Conservation (phyloP, 2,329 filamentous ascomycete species). For the Zasmidium angulare region DNA sequence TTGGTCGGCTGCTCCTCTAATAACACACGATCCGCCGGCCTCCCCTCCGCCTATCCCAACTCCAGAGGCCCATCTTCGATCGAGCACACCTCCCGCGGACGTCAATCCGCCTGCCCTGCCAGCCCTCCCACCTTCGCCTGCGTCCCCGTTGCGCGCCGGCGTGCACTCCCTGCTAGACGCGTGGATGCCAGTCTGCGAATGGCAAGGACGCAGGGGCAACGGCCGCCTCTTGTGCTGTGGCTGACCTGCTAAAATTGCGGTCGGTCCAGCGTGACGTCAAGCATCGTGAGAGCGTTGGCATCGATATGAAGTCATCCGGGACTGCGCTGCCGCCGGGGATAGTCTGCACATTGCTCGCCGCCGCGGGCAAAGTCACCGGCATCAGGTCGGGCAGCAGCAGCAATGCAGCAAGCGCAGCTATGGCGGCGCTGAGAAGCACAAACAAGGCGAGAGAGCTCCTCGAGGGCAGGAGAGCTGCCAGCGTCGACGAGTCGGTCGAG, state of each 20-base stretch:
- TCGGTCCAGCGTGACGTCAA: neutral
- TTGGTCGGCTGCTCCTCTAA: constrained; percentile 1
- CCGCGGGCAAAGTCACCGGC: neutral
- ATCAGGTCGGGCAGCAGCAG: neutral
- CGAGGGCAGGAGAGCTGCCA: neutral
- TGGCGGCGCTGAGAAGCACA: too few relatives aligned
- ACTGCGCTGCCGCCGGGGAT: neutral
- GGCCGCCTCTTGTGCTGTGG: neutral
- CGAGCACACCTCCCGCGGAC: neutral
- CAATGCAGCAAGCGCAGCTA: neutral
- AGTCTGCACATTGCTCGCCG: too few relatives aligned
- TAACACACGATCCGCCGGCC: constrained; percentile 1
- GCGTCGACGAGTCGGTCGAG: neutral
- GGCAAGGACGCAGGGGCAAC: neutral
- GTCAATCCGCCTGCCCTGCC: neutral
- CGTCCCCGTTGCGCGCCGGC: neutral
- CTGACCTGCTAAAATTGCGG: neutral
- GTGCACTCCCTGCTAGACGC: neutral
- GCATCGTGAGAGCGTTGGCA: neutral
- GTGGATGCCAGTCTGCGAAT: neutral
- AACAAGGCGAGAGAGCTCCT: too few relatives aligned
- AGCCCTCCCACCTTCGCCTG: neutral
- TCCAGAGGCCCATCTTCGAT: neutral
- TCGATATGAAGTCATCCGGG: neutral
- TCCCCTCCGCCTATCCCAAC: neutral